Base-by-base conservation (phyloP, 2,329 filamentous ascomycete genomes). In the Scortechinia acanthostroma region DNA sequence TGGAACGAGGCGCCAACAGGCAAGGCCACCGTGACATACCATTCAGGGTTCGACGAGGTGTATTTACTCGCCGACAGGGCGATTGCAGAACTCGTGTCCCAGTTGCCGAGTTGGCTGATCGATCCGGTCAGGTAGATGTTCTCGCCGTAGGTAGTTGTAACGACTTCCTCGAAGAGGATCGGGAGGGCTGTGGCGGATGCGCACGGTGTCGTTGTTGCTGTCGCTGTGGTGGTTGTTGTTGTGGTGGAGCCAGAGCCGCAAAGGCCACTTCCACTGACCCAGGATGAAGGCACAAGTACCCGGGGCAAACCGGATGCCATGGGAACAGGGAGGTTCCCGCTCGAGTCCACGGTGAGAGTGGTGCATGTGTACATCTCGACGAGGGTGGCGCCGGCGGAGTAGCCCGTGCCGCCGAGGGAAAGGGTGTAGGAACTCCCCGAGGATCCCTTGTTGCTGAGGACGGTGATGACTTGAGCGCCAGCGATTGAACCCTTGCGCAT, bases 101-200 rank as follows among this genome's bases (percentile, higher is more conserved):
- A 89, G 52, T 57, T 69, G 6, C 84, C 84, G 4, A 90, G 72
- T 21, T 73, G 65, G 1, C 68, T 54, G 42, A 73, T 69, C 45
- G 72, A 77, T 16, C 86, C 86, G 0, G 74, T 69, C 13, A 90
- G 59, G 58, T 80, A 85, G 55, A 90, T 70, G 5, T 71, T 79
- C 58, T 88, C 71, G 3, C 84, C 85, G 43, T 59, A 77, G 2
- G 55, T 56, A 0, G 84, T 88, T 1, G 64, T 69, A 17, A 73
- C 78, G 1, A 69, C 55, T 49, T 74, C 77, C 42, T 77, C 66
- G 62, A 89, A 88, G 0, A 77, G 78, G 4, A 89, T 76, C 4
- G 85, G 72, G 0, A 69, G 60, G 0, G 68, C 62, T 1, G 64
- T 37, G 25, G 57, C 47, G 10, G 63, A 56, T n/a, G n/a, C n/a